A percentile compares a stretch with the other conserved stretches of the same genome.
These are phyloP conservation scores for Pseudocercospora pini-densiflorae DNA, from an alignment of 2,329 filamentous ascomycete species.

Conservation along the genomic window DNA sequence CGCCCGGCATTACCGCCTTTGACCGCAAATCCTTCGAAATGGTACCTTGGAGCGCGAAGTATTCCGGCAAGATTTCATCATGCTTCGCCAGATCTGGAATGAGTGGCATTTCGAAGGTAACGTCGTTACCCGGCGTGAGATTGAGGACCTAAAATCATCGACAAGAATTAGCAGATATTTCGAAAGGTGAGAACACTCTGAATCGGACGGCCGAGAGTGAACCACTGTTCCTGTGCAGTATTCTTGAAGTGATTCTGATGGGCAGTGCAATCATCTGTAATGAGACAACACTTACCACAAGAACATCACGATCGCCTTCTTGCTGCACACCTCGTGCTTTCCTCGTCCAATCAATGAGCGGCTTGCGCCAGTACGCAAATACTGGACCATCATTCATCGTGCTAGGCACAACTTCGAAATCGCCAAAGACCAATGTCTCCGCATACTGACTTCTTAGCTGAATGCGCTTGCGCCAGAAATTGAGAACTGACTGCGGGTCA, in stretches of 20 bases:
- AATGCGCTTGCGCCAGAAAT: slow-evolving; percentile 28
- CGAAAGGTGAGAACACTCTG: not conserved
- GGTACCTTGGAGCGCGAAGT: slow-evolving; percentile 2
- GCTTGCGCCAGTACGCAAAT: slow-evolving; percentile 28
- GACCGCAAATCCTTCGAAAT: not conserved
- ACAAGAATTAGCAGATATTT: not conserved
- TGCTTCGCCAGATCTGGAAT: not conserved
- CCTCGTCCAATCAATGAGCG: not conserved
- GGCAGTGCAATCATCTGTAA: too few species aligned
- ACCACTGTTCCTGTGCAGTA: not conserved
- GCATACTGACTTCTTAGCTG: slow-evolving; percentile 19
- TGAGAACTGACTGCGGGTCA: slow-evolving; percentile 17
- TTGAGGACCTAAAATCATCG: not conserved
- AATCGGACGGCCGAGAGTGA: too few species aligned
- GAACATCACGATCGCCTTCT: slow-evolving; percentile 14
- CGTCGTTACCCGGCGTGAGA: slow-evolving; percentile 19
- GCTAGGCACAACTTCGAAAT: slow-evolving; percentile 22
- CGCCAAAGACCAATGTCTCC: slow-evolving; percentile 24
- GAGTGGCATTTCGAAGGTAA: slow-evolving; percentile 21
- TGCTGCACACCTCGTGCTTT: not conserved
- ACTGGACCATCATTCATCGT: slow-evolving; percentile 18
- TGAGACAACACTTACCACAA: slow-evolving; percentile 18
- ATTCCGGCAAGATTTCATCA: not conserved
- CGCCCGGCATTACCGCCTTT: not conserved
- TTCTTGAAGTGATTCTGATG: not conserved